Percentiles rank a stretch among this genome's conserved stretches.
Conservation (phyloP, 2,329 filamentous ascomycete genomes). For the Paramyrothecium sp. region DNA sequence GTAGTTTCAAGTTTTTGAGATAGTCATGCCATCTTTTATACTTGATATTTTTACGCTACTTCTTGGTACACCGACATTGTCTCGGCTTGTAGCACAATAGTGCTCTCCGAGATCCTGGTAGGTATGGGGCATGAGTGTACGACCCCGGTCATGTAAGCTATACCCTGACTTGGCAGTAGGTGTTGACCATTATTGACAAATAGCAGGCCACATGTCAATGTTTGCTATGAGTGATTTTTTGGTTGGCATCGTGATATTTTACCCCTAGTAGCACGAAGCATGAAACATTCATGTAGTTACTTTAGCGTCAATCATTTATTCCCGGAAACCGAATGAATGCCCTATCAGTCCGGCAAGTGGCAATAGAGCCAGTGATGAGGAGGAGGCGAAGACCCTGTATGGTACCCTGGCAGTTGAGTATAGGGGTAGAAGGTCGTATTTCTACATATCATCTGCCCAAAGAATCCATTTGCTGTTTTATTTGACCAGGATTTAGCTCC, state of each 20-base stretch:
- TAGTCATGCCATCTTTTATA: background rate
- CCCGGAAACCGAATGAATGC: background rate
- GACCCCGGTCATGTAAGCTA: background rate
- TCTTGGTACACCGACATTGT: background rate
- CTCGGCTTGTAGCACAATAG: background rate
- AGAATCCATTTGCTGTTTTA: background rate
- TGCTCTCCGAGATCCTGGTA: background rate
- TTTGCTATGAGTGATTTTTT: background rate
- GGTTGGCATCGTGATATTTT: background rate
- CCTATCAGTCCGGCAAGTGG: background rate
- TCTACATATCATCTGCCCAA: background rate
- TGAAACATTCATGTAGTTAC: background rate
- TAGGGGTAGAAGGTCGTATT: background rate
- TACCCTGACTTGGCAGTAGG: background rate
- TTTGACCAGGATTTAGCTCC: background rate
- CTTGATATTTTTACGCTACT: background rate
- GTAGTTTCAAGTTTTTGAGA: background rate
- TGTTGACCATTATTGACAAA: background rate
- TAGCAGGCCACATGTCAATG: background rate
- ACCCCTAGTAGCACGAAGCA: background rate
- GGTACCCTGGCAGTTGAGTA: background rate
- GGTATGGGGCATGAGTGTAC: background rate
- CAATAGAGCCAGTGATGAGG: background rate
- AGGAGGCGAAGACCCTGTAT: background rate
- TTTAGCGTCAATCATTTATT: background rate